These are phyloP conservation scores for Kernera saxatilis DNA, from an alignment of 345 rosid genomes.

Conservation along the genomic window DNA sequence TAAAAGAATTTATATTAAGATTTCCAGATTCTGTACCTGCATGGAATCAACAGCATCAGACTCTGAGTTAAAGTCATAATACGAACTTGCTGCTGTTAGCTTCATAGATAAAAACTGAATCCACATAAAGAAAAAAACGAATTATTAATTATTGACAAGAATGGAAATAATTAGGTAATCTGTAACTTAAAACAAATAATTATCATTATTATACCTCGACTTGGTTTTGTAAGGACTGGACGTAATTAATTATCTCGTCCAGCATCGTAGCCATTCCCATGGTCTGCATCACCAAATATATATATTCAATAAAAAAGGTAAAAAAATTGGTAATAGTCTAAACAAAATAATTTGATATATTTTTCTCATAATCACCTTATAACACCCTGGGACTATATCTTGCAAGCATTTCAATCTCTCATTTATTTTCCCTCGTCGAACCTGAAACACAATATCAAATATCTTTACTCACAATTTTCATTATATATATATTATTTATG, in stretches of 20 bases:
- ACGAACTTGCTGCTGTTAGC: slow-evolving; percentile 71
- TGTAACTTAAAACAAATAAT: background rate
- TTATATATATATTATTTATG: background rate
- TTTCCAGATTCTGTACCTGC: slow-evolving; percentile 27
- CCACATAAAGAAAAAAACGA: background rate
- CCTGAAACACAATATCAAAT: slow-evolving; percentile 31
- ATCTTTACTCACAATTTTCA: background rate
- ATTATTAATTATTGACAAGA: background rate
- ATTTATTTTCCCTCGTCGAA: slow-evolving; percentile 74
- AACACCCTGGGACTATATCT: slow-evolving; percentile 87
- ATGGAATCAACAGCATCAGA: slow-evolving; percentile 53
- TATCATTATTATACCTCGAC: slow-evolving; percentile 51
- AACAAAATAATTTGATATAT: background rate
- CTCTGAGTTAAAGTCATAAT: slow-evolving; percentile 67
- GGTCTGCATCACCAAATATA: slow-evolving; percentile 37
- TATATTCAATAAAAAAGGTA: background rate
- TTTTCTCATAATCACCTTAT: slow-evolving; percentile 38
- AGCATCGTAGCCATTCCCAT: slow-evolving; percentile 91
- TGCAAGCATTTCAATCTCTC: slow-evolving; percentile 66
- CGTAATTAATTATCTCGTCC: slow-evolving; percentile 79
- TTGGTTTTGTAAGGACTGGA: slow-evolving; percentile 72
- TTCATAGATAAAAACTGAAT: slow-evolving; percentile 87
- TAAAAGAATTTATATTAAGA: background rate
- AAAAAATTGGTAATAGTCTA: background rate
- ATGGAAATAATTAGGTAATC: background rate